Percentiles rank a stretch among this genome's conserved stretches.
Conservation (phyloP, 805 yeast species). For the Metschnikowia continentalis region DNA sequence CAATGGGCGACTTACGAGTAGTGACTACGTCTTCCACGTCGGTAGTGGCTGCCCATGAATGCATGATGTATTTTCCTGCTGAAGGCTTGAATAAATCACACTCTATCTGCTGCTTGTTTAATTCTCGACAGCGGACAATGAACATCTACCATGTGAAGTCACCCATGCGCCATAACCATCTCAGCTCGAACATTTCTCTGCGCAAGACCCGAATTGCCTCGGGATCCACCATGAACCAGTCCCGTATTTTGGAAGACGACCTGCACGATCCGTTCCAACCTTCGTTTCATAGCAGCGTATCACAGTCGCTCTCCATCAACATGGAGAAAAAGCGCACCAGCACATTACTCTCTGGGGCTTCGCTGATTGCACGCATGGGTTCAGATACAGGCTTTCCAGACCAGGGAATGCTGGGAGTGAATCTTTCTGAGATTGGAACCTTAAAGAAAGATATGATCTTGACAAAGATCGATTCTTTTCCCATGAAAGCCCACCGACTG, state of each 20-base stretch:
- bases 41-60: conserved; percentile 55
- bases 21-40: conserved; percentile 69
- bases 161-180: conserved; percentile 19
- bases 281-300: conserved; percentile 3
- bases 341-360: conserved; percentile 36
- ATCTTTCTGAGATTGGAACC: conserved; percentile 18
- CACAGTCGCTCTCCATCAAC: conserved; percentile 25
- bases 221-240: conserved; percentile 39
- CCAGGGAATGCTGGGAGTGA: conserved; percentile 17
- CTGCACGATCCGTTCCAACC: conserved; percentile 8
- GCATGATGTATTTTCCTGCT: conserved; percentile 51
- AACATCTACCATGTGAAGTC: conserved; percentile 54
- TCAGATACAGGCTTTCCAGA: conserved; percentile 32
- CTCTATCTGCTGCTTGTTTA: conserved; percentile 54
- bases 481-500: conserved; percentile 24
- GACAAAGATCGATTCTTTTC: conserved; percentile 51
- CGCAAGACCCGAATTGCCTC: conserved; percentile 26
- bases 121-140: conserved; percentile 42
- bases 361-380: conserved; percentile 45
- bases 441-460: conserved; percentile 67
- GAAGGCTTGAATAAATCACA: conserved; percentile 29
- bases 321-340: conserved; percentile 44
- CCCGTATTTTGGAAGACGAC: conserved; percentile 43
- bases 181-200: conserved; percentile 1
- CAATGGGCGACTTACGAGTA: conserved; percentile 67